phyloP scores from a whole-genome alignment of 192 early-diverging fungal genomes.

The Haplosporangium gracile region DNA sequence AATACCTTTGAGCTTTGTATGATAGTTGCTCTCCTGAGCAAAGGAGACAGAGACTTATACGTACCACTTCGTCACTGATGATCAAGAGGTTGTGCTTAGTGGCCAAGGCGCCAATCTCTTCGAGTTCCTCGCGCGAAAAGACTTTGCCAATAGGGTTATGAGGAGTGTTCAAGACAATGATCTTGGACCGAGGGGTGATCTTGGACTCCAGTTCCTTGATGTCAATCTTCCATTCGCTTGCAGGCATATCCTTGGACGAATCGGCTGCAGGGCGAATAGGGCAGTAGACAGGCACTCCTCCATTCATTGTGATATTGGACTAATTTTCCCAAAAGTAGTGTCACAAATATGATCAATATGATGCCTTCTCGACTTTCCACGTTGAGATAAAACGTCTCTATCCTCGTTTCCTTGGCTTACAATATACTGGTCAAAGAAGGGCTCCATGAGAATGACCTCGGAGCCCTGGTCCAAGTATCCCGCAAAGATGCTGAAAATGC shows the following conservation, averaged over 20 bases:
- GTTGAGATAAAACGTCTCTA: neutral
- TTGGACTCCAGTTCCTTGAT: slow-evolving; percentile 81
- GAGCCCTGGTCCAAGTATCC: slow-evolving; percentile 85
- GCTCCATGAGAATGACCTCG: slow-evolving; percentile 95
- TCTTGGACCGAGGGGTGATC: slow-evolving; percentile 83
- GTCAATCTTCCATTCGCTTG: slow-evolving; percentile 91
- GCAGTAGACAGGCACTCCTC: slow-evolving; percentile 88
- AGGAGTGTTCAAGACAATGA: slow-evolving; percentile 95
- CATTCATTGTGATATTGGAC: slow-evolving; percentile 87
- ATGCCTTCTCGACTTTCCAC: neutral
- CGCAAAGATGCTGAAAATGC: slow-evolving; percentile 83
- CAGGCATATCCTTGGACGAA: slow-evolving; percentile 67
- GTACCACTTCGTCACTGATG: slow-evolving; percentile 91
- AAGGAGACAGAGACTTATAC: neutral
- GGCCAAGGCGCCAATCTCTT: slow-evolving; percentile 82
- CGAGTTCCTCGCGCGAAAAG: slow-evolving; percentile 80
- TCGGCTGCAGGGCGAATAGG: slow-evolving; percentile 74
- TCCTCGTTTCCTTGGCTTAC: slow-evolving; percentile 48
- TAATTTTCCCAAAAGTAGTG: slow-evolving; percentile 13
- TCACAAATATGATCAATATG: neutral
- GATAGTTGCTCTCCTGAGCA: neutral
- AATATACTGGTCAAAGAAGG: slow-evolving; percentile 96
- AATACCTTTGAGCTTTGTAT: neutral
- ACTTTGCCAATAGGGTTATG: slow-evolving; percentile 96
- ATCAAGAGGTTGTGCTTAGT: slow-evolving; percentile 87